These are phyloP conservation scores for Emericellopsis atlantica DNA, from an alignment of 2,329 filamentous ascomycete genomes.

Conservation along the genomic window DNA sequence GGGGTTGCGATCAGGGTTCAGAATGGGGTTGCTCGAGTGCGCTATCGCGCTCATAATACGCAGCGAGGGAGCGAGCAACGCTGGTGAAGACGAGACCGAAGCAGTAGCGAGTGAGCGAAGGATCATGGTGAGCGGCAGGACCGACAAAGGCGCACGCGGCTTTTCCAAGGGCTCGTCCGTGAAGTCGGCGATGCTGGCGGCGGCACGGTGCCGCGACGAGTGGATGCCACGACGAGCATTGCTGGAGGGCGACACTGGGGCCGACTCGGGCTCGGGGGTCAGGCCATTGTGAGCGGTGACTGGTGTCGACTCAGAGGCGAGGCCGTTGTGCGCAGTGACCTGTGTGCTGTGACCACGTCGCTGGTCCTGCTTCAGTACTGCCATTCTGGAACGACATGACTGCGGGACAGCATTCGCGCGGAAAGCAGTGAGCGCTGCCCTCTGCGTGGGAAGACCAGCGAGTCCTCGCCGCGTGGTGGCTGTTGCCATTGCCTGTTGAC, in stretches of 20 bases:
- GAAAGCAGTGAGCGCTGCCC: background rate
- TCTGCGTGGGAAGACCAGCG: no score
- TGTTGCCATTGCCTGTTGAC: no score
- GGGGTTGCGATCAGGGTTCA: conserved; percentile 66
- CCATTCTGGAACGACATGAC: background rate
- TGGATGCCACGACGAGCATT: conserved; percentile 16
- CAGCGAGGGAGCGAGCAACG: conserved; percentile 60
- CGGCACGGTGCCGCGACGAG: conserved; percentile 19
- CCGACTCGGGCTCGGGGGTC: background rate
- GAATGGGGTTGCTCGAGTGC: conserved; percentile 49
- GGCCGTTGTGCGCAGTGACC: background rate
- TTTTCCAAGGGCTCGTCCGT: conserved; percentile 11
- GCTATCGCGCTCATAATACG: conserved; percentile 56
- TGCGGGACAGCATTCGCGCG: background rate
- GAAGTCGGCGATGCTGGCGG: conserved; percentile 19
- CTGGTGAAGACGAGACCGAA: conserved; percentile 54
- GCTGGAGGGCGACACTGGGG: background rate
- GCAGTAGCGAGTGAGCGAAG: conserved; percentile 59
- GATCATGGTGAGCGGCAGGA: conserved; percentile 53
- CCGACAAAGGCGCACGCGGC: conserved; percentile 39
- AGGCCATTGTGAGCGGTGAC: background rate
- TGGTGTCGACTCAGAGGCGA: background rate
- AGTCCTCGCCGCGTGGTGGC: no score
- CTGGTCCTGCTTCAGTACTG: background rate
- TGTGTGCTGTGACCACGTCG: background rate